These are phyloP conservation scores for Globisporangium nunn DNA, from an alignment of 352 stramenopile species.

Conservation along the genomic window DNA sequence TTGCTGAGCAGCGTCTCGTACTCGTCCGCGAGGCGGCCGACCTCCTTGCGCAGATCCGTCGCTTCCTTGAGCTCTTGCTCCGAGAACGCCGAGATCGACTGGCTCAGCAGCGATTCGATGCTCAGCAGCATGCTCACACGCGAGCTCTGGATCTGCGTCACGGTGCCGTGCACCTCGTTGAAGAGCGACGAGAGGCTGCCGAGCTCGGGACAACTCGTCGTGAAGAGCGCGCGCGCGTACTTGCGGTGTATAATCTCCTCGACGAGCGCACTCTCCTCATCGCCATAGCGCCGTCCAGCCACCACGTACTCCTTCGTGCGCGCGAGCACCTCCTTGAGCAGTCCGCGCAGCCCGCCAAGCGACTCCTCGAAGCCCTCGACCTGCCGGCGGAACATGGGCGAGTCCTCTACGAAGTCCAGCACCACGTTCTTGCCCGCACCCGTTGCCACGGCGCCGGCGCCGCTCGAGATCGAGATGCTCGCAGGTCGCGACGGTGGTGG, in stretches of 20 bases:
- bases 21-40: conserved; percentile 59
- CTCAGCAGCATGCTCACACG: conserved; percentile 77
- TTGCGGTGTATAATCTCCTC: conserved; percentile 71
- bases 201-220: conserved; percentile 62
- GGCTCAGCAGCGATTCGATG: conserved; percentile 67
- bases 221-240: conserved; percentile 82
- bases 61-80: conserved; percentile 76
- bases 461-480: conserved; percentile 16
- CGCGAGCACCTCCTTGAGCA: conserved; percentile 66
- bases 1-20: conserved; percentile 82
- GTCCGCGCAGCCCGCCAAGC: conserved; percentile 42
- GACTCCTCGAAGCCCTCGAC: conserved; percentile 78
- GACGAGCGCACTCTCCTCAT: conserved; percentile 62
- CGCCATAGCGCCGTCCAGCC: conserved; percentile 51
- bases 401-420: conserved; percentile 83
- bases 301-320: conserved; percentile 76
- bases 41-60: conserved; percentile 60
- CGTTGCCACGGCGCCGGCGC: conserved; percentile 16
- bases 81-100: conserved; percentile 54
- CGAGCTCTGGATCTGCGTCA: conserved; percentile 77
- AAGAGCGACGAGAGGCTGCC: conserved; percentile 74
- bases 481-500: neutral
- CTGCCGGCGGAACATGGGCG: conserved; percentile 78
- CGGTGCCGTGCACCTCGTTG: conserved; percentile 76
- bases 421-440: conserved; percentile 69